Conservation (phyloP, 805 yeast genomes). For the Metschnikowia koreensis region DNA sequence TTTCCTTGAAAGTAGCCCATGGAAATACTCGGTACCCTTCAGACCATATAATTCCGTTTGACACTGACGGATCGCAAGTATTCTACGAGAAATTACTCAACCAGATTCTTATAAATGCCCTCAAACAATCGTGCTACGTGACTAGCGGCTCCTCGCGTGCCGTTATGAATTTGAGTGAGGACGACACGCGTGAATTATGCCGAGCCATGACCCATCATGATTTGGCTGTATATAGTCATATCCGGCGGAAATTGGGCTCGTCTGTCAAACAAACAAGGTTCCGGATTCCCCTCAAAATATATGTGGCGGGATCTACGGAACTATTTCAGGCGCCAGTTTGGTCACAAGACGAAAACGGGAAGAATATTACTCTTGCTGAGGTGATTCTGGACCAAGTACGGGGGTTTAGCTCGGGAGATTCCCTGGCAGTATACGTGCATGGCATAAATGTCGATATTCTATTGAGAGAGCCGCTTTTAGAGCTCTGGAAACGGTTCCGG, state of each 20-base stretch:
- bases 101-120: constrained; percentile 67
- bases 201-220: constrained; percentile 41
- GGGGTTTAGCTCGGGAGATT: background rate
- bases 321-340: constrained; percentile 31
- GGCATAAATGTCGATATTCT: constrained; percentile 28
- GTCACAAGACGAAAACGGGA: constrained; percentile 12
- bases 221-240: constrained; percentile 22
- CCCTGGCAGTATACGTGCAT: constrained; percentile 26
- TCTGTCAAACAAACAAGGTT: constrained; percentile 20
- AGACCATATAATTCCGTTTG: constrained; percentile 32
- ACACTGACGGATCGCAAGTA: constrained; percentile 6
- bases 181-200: constrained; percentile 61
- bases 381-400: constrained; percentile 17
- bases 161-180: constrained; percentile 72
- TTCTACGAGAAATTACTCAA: constrained; percentile 35
- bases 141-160: constrained; percentile 74
- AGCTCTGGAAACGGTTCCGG: constrained; percentile 34
- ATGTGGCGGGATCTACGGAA: constrained; percentile 38
- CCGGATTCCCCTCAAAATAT: constrained; percentile 50
- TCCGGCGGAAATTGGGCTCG: constrained; percentile 25
- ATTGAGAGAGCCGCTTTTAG: constrained; percentile 19
- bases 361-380: constrained; percentile 13
- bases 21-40: constrained; percentile 25
- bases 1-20: constrained; percentile 16
- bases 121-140: constrained; percentile 79